Evolutionary conservation across 2,329 filamentous ascomycete genomes (phyloP).

Genomic region (Pseudogymnoascus sp.): DNA sequence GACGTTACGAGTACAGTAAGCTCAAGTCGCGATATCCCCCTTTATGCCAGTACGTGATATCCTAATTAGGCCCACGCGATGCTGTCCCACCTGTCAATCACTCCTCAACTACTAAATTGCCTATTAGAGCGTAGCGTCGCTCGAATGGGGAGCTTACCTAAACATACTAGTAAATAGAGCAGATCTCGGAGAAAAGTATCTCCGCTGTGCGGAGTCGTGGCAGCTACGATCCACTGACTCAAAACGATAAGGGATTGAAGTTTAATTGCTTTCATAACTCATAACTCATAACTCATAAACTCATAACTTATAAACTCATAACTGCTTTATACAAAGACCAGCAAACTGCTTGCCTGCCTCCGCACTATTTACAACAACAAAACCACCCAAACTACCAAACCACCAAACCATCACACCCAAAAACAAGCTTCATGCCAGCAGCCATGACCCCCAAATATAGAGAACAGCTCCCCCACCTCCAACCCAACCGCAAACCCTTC

Average conservation of each 20-base stretch:
- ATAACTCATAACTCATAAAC: not conserved
- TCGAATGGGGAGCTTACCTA: not conserved
- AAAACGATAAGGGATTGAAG: slow-evolving; percentile 5
- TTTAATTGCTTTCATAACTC: slow-evolving; percentile 5
- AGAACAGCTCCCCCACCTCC: slow-evolving; percentile 14
- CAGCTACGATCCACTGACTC: slow-evolving; percentile 1
- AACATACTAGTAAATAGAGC: not conserved
- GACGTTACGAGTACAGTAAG: too few relatives aligned
- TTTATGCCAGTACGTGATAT: not conserved
- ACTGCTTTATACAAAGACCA: not conserved
- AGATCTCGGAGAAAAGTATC: not conserved
- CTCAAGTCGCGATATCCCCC: too few relatives aligned
- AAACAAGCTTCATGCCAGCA: not conserved
- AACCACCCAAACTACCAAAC: not conserved
- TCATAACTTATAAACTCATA: not conserved
- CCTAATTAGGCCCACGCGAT: not conserved
- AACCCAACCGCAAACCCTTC: slow-evolving; percentile 12
- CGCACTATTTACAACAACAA: not conserved
- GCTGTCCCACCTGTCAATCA: not conserved
- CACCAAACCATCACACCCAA: not conserved
- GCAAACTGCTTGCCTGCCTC: not conserved
- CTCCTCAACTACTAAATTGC: too few relatives aligned
- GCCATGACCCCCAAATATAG: slow-evolving; percentile 3
- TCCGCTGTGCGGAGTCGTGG: not conserved
- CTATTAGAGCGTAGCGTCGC: not conserved